Percentiles rank a stretch among this genome's conserved stretches.
phyloP scores from a whole-genome alignment of 805 yeast genomes.

The Wickerhamomyces strasburgensis region DNA sequence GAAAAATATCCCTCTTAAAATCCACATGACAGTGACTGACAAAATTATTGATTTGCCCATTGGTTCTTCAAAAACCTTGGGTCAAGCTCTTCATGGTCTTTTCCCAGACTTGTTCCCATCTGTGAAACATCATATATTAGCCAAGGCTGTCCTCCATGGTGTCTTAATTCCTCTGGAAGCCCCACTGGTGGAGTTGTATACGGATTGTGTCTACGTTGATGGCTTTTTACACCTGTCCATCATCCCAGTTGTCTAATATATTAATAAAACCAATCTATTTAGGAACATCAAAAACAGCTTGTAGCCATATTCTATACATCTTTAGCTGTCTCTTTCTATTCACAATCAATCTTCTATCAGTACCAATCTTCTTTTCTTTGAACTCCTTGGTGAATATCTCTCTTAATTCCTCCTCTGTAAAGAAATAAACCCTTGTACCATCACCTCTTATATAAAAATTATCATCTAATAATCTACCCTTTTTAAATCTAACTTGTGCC shows the following conservation, averaged over 20 bases:
- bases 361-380: conserved; percentile 69
- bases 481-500: conserved; percentile 92
- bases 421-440: conserved; percentile 95
- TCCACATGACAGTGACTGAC: conserved; percentile 38
- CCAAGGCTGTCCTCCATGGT: conserved; percentile 52
- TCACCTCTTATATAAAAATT: conserved; percentile 96
- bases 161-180: conserved; percentile 40
- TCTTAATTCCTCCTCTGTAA: conserved; percentile 87
- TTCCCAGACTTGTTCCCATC: conserved; percentile 46
- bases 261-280: neutral
- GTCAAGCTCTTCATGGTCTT: conserved; percentile 33
- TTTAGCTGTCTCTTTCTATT: conserved; percentile 88
- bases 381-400: conserved; percentile 65
- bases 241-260: conserved; percentile 28
- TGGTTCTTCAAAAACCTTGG: conserved; percentile 28
- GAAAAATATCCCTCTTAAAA: conserved; percentile 42
- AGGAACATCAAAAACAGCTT: conserved; percentile 70
- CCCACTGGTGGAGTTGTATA: conserved; percentile 42
- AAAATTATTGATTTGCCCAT: conserved; percentile 33
- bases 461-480: conserved; percentile 79
- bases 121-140: conserved; percentile 29
- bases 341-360: conserved; percentile 86
- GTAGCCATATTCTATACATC: conserved; percentile 97
- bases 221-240: conserved; percentile 59
- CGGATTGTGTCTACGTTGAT: conserved; percentile 47